Evolutionary conservation across 73 alveolate species (phyloP).

Genomic region (Paramecium octaurelia): DNA sequence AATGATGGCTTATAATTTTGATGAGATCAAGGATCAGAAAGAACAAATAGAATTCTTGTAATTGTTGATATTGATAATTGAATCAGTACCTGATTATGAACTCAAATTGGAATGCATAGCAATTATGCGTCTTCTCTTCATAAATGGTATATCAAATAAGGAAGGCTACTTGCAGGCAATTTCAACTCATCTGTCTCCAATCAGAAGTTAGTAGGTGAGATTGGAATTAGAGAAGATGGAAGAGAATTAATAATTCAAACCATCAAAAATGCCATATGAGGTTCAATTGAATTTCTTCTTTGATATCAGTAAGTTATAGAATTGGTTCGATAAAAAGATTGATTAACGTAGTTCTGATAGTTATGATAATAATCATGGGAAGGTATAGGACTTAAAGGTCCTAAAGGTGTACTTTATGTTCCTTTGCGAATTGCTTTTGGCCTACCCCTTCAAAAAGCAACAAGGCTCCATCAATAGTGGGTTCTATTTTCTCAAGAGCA

Average conservation of each 20-base stretch:
- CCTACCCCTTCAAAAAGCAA: not conserved
- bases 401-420: constrained; percentile 1
- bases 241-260: not conserved
- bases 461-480: not conserved
- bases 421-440: not conserved
- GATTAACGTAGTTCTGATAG: not conserved
- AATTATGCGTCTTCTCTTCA: not conserved
- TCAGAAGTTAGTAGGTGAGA: not conserved
- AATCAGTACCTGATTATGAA: constrained; percentile 6
- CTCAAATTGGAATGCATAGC: constrained; percentile 15
- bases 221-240: not conserved
- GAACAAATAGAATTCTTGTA: constrained; percentile 7
- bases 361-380: constrained; percentile 9
- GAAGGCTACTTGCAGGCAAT: not conserved
- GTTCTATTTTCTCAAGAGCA: not conserved
- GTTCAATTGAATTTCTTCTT: not conserved
- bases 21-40: not conserved
- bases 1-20: constrained; percentile 43
- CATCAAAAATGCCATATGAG: not conserved
- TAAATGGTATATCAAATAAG: not conserved
- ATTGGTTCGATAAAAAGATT: not conserved
- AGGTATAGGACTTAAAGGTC: not conserved
- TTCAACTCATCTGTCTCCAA: not conserved
- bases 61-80: not conserved
- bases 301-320: not conserved